Evolutionary conservation across 2,329 filamentous ascomycete species (phyloP).

Genomic region (Diaporthe vexans): DNA sequence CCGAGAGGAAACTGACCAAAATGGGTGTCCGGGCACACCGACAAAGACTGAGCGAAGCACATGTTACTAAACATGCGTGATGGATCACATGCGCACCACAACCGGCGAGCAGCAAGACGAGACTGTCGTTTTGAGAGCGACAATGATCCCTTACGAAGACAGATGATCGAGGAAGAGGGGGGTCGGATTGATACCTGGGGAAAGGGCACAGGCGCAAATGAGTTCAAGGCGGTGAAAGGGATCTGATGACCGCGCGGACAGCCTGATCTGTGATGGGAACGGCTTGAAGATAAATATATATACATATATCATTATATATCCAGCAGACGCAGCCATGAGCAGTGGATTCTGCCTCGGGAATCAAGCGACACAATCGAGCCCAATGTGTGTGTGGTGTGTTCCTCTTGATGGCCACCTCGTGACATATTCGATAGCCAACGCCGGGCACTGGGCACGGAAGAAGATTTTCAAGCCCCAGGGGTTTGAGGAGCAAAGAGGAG

Average conservation of each 20-base stretch:
- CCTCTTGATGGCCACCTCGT: not conserved
- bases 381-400: not conserved
- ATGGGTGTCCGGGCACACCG: not conserved
- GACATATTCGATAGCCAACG: not conserved
- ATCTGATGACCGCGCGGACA: not conserved
- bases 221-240: not conserved
- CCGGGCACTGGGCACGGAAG: no score
- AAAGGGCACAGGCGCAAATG: not conserved
- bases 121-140: not conserved
- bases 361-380: not conserved
- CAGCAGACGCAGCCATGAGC: slow-evolving; percentile 2
- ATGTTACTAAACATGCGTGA: not conserved
- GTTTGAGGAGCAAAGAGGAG: not conserved
- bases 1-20: not conserved
- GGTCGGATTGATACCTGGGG: slow-evolving; percentile 13
- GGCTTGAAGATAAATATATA: slow-evolving; percentile 11
- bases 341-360: not conserved
- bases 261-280: slow-evolving; percentile 15
- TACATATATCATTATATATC: not conserved
- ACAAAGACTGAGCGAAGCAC: not conserved
- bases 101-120: not conserved
- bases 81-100: not conserved
- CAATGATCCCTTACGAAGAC: slow-evolving; percentile 4
- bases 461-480: not conserved
- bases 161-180: not conserved